Percentiles rank a stretch among this genome's conserved stretches.
These are phyloP conservation scores for Anaeramoeba flamelloides DNA, from an alignment of 78 protist species.

Conservation along the genomic window DNA sequence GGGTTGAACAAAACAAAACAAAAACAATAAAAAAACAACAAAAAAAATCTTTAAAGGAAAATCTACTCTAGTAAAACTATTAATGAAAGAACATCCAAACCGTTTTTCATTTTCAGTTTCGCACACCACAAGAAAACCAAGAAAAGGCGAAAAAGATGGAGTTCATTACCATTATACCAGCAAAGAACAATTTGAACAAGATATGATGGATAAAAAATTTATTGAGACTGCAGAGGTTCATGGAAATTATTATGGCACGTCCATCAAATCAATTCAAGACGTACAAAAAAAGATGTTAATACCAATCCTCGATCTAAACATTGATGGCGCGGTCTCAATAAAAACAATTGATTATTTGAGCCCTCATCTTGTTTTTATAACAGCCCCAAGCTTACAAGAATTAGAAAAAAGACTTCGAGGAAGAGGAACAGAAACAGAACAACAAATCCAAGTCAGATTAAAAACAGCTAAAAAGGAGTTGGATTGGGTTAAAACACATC, in stretches of 20 bases:
- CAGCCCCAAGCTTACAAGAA: not conserved
- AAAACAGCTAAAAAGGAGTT: conserved; percentile 5
- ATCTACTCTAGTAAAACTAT: too few species aligned
- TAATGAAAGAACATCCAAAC: too few species aligned
- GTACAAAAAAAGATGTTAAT: not conserved
- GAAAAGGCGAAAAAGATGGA: conserved; percentile 5
- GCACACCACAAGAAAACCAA: conserved; percentile 18
- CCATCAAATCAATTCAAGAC: not conserved
- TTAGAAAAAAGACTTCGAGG: not conserved
- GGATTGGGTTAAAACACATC: not conserved
- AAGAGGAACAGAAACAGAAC: conserved; percentile 8
- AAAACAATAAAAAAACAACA: too few species aligned
- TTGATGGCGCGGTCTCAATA: conserved; percentile 3
- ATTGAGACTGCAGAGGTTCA: conserved; percentile 10
- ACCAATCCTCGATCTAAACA: conserved; percentile 4
- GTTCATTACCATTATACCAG: conserved; percentile 18
- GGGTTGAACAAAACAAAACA: too few species aligned
- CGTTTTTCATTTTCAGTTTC: conserved; percentile 14
- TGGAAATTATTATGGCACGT: conserved; percentile 7
- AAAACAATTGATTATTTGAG: not conserved
- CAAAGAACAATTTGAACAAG: not conserved
- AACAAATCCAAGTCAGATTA: conserved; percentile 1
- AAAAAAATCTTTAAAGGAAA: too few species aligned
- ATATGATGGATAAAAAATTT: not conserved
- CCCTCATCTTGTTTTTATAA: not conserved